These are phyloP conservation scores for Heterobasidion occidentale DNA, from an alignment of 1,284 basidiomycete genomes.

Conservation along the genomic window DNA sequence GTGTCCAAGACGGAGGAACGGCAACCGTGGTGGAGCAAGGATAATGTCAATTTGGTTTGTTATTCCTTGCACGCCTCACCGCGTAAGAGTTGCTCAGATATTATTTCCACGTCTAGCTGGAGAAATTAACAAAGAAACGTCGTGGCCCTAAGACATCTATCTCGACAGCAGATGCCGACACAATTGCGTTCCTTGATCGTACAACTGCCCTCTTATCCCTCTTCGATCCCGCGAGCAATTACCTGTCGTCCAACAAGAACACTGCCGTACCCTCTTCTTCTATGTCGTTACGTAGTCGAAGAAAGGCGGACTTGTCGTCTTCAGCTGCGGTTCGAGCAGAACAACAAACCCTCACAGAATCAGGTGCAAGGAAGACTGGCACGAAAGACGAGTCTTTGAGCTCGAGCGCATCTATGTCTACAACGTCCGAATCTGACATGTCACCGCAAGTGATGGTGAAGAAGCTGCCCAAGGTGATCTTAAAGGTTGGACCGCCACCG, in stretches of 20 bases:
- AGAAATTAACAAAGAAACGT: slow-evolving; percentile 62
- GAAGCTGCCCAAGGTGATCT: slow-evolving; percentile 48
- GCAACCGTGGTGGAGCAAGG: slow-evolving; percentile 62
- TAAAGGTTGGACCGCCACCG: slow-evolving; percentile 37
- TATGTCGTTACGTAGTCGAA: slow-evolving; percentile 11
- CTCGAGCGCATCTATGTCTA: slow-evolving; percentile 1
- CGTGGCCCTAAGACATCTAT: slow-evolving; percentile 21
- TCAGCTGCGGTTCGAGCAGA: neutral
- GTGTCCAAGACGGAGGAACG: slow-evolving; percentile 22
- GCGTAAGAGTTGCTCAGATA: too few species aligned
- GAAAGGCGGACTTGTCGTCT: neutral
- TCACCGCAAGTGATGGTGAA: slow-evolving; percentile 20
- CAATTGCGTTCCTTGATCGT: slow-evolving; percentile 9
- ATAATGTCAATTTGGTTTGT: slow-evolving; percentile 56
- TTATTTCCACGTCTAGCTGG: slow-evolving; percentile 40
- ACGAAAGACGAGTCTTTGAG: neutral
- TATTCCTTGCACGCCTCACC: neutral
- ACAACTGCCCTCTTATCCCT: slow-evolving; percentile 7
- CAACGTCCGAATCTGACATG: neutral
- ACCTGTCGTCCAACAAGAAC: neutral
- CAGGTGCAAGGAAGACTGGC: neutral
- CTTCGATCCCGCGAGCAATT: slow-evolving; percentile 5
- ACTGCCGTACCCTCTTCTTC: slow-evolving; percentile 7
- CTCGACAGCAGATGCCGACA: slow-evolving; percentile 1
- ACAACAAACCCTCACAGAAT: neutral